These are phyloP conservation scores for Suhomyces emberorum DNA, from an alignment of 805 yeast genomes.

Conservation along the genomic window DNA sequence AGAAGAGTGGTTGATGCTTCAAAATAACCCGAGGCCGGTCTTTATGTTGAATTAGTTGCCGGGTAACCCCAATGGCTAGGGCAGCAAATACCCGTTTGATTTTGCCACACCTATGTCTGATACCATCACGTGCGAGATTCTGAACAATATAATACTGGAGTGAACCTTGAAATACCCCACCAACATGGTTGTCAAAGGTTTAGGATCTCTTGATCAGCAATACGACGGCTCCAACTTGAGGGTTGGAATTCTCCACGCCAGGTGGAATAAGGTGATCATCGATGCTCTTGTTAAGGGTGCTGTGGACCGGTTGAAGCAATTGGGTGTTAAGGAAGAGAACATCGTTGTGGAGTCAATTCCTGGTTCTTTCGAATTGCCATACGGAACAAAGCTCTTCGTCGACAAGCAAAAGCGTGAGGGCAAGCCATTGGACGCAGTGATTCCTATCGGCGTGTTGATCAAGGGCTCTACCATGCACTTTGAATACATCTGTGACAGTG, in stretches of 20 bases:
- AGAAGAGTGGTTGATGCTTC: neutral
- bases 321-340: slow-evolving; percentile 74
- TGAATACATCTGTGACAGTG: slow-evolving; percentile 92
- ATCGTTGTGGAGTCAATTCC: slow-evolving; percentile 85
- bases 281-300: slow-evolving; percentile 81
- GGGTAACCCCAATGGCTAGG: neutral
- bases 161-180: neutral
- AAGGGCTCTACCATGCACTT: slow-evolving; percentile 98
- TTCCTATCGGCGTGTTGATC: slow-evolving; percentile 91
- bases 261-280: slow-evolving; percentile 86
- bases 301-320: slow-evolving; percentile 48
- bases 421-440: slow-evolving; percentile 71
- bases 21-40: neutral
- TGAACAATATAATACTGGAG: too few relatives aligned
- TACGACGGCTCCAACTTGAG: slow-evolving; percentile 67
- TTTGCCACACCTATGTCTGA: too few relatives aligned
- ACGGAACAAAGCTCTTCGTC: slow-evolving; percentile 58
- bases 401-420: slow-evolving; percentile 42
- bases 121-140: too few relatives aligned
- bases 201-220: slow-evolving; percentile 66
- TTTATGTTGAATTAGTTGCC: neutral
- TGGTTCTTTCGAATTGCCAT: slow-evolving; percentile 93
- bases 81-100: too few relatives aligned
- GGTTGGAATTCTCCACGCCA: slow-evolving; percentile 89
- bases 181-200: slow-evolving; percentile 74